phyloP scores from a whole-genome alignment of 2,329 filamentous ascomycete genomes.

The Metarhizium guizhouense region DNA sequence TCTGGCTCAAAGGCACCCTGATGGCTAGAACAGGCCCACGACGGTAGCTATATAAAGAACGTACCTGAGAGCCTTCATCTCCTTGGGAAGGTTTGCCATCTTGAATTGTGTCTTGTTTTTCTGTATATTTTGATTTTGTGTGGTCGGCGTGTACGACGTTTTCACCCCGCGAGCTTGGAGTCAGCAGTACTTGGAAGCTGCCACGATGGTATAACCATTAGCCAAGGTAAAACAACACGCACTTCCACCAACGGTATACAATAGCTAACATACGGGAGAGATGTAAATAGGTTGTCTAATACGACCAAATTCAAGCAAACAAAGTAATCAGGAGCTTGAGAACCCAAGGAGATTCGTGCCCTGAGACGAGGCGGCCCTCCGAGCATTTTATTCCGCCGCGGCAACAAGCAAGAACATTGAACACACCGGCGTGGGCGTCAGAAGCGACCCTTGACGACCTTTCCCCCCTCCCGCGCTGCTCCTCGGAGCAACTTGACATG shows the following conservation, averaged over 20 bases:
- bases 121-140: neutral
- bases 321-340: neutral
- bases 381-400: neutral
- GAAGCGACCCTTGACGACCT: neutral
- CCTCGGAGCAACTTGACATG: no score
- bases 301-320: neutral
- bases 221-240: neutral
- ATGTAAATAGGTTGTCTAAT: neutral
- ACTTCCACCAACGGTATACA: neutral
- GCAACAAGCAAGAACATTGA: neutral
- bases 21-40: conserved; percentile 10
- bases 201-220: neutral
- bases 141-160: neutral
- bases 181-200: no score
- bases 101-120: neutral
- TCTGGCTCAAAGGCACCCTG: conserved; percentile 10
- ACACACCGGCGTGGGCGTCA: neutral
- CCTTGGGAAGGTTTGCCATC: conserved; percentile 36
- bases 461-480: neutral
- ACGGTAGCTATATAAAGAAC: conserved; percentile 13
- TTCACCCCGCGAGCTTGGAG: no score
- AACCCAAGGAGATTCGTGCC: neutral
- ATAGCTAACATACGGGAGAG: neutral
- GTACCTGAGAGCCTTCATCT: conserved; percentile 55
- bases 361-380: neutral